Conservation (phyloP, 208 protist species). For the Acanthamoeba lenticulata region DNA sequence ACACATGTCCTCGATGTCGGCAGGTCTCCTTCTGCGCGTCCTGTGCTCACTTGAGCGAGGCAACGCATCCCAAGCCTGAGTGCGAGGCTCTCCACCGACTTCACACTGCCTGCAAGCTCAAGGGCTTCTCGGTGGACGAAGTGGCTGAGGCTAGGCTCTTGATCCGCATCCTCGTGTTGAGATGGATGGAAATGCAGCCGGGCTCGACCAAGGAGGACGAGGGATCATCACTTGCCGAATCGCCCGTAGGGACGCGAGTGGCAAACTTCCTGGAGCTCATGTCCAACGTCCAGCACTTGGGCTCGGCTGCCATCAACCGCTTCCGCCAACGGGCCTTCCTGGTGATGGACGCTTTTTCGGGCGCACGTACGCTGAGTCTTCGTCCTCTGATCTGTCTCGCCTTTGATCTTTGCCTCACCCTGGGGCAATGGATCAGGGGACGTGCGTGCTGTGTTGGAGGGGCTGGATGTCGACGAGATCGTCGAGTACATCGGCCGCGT, state of each 20-base stretch:
- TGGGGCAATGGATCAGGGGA: neutral
- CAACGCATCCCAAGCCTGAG: conserved; percentile 11
- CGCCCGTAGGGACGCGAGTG: neutral
- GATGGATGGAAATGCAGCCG: neutral
- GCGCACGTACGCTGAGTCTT: neutral
- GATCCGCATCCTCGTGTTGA: neutral
- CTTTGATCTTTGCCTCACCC: neutral
- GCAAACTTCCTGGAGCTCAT: conserved; percentile 36
- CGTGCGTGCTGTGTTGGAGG: neutral
- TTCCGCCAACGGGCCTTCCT: conserved; percentile 19
- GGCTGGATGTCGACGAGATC: conserved; percentile 30
- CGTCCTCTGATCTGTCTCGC: neutral
- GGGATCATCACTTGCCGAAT: neutral
- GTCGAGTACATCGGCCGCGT: conserved; percentile 31
- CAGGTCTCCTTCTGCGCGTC: conserved; percentile 46
- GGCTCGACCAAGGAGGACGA: neutral
- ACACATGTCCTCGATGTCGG: neutral
- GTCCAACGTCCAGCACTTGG: conserved; percentile 2
- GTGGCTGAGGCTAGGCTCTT: neutral
- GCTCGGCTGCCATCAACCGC: neutral
- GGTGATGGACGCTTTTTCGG: neutral
- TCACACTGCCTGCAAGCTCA: conserved; percentile 1
- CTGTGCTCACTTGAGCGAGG: neutral
- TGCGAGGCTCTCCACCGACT: conserved; percentile 45
- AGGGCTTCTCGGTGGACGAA: conserved; percentile 31